Percentiles rank a stretch among this genome's conserved stretches.
phyloP scores from a whole-genome alignment of 306 rosid species.

The Arachis stenosperma region DNA sequence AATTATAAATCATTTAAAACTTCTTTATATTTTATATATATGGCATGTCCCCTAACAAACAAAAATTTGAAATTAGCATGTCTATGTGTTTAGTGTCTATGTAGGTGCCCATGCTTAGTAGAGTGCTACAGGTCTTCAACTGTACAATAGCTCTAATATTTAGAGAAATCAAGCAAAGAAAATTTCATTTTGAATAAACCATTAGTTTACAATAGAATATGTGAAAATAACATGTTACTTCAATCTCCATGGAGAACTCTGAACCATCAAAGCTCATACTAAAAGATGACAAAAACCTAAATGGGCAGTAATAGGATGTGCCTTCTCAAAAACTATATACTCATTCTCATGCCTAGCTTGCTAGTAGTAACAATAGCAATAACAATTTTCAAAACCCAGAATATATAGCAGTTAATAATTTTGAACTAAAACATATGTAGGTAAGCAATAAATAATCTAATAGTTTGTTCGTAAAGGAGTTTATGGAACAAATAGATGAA shows the following conservation, averaged over 20 bases:
- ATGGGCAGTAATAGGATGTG: slow-evolving; percentile 4
- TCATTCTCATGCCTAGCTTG: neutral
- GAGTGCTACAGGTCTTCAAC: neutral
- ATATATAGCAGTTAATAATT: neutral
- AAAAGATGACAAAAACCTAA: slow-evolving; percentile 9
- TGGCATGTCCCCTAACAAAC: no score
- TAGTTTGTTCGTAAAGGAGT: neutral
- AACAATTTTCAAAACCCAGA: no score
- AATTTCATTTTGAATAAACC: no score
- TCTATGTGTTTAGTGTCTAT: no score
- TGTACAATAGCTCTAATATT: neutral
- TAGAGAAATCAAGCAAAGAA: slow-evolving; percentile 9
- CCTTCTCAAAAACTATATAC: slow-evolving; percentile 20
- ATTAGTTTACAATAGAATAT: neutral
- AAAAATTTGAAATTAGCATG: no score
- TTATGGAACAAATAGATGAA: slow-evolving; percentile 5
- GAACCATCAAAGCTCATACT: no score
- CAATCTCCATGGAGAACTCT: neutral
- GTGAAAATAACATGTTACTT: neutral
- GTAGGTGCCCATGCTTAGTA: neutral
- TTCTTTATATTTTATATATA: no score
- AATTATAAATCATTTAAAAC: no score
- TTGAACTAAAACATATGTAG: no score
- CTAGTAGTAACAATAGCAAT: no score
- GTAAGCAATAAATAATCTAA: no score